Evolutionary conservation across 2,329 filamentous ascomycete genomes (phyloP), one percentile per base, ranked within the genome.

Genomic region (Lachnellula hyalina): DNA sequence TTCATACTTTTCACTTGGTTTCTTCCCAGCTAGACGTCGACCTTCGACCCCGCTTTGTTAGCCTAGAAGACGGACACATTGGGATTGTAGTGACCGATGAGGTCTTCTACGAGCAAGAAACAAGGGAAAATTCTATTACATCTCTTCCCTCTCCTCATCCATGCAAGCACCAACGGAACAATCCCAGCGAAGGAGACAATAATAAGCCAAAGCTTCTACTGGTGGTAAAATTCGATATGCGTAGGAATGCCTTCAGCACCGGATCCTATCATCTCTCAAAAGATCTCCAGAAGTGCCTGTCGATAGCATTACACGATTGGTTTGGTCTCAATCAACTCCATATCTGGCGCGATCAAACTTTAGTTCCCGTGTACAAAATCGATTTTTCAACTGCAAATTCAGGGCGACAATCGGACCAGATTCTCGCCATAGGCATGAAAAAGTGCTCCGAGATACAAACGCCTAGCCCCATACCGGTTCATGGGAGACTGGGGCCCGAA

Each of bases 191-290:
- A 28, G 23, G 21, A 46, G 23, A 12, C 12, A 12, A 46, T 6
- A 23, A 46, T 14, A 46, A 12, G 23, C 23, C 25, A 8, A 32
- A 28, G 5, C 35, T 46, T 21, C 32, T 47, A 4, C 21, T 47
- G 19, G 40, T 57, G n/a, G 34, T 52, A 17, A 53, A 49, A 49
- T 62, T 62, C 49, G 53, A 59, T 25, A 49, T 55, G 12, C 19
- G 49, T 15, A 54, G 46, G 3, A 47, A 52, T 9, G 5, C 44
- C 17, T 59, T 62, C 46, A 47, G 25, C 44, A 42, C 42, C 5
- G 35, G 25, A 23, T 41, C 49, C n/a, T 53, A 56, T 34, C 56
- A 51, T 38, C 23, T 49, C 21, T 49, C 55, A 28, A 34, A 23
- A 14, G 15, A 25, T 17, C 5, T 11, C 5, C 8, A 15, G 19